A percentile compares a stretch with the other conserved stretches of the same genome.
Conservation (phyloP, 305 asterid species). For the Euphrasia arctica region DNA sequence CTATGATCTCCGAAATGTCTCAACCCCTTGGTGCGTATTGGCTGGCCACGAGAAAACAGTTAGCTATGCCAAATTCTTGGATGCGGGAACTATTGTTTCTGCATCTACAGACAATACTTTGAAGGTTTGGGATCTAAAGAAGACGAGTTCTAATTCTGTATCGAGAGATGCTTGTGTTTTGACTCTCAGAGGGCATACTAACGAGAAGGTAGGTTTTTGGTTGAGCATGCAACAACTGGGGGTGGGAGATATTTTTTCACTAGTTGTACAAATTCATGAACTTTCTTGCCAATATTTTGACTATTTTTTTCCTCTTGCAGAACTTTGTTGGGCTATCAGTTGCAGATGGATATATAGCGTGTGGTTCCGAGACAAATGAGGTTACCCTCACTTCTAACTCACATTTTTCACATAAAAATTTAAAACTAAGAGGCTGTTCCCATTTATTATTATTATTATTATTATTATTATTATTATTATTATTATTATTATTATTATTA, state of each 20-base stretch:
- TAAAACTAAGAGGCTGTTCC: constrained; percentile 5
- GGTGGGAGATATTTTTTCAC: constrained; percentile 14
- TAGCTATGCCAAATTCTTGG: constrained; percentile 84
- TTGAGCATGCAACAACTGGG: constrained; percentile 9
- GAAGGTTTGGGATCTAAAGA: constrained; percentile 90
- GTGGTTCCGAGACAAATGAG: constrained; percentile 98
- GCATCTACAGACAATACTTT: constrained; percentile 96
- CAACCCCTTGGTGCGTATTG: constrained; percentile 80
- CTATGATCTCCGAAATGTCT: constrained; percentile 79
- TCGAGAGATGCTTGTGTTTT: constrained; percentile 76
- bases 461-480: too few relatives aligned
- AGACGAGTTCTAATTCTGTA: constrained; percentile 53
- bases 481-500: too few relatives aligned
- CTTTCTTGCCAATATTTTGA: constrained; percentile 26
- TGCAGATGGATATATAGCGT: constrained; percentile 83
- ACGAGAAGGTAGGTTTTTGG: constrained; percentile 67
- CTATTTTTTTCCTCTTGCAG: constrained; percentile 43
- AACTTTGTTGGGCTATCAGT: constrained; percentile 94
- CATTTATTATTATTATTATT: neutral
- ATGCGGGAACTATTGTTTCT: constrained; percentile 67
- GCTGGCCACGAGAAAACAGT: constrained; percentile 92
- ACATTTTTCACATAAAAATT: constrained; percentile 8
- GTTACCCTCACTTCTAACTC: constrained; percentile 38
- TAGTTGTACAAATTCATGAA: neutral
- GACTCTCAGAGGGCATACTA: constrained; percentile 88